Base-by-base conservation (phyloP, 139 green algal species). In the Astrephomene gubernaculifera region DNA sequence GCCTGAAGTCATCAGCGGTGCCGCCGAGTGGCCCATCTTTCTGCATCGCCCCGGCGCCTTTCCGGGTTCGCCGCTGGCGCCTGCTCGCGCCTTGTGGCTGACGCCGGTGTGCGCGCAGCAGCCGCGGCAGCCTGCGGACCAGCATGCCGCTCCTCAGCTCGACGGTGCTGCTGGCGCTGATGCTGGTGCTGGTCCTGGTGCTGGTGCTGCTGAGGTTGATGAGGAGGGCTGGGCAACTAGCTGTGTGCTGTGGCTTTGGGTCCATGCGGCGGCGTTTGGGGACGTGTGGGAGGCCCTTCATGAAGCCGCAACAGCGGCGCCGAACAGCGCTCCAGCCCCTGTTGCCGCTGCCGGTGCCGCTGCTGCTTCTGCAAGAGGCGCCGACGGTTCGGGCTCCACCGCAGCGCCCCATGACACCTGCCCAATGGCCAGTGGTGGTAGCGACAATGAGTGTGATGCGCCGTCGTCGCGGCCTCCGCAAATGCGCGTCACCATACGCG, bases 231-330 rank as follows among this genome's bases (percentile, higher is more conserved):
- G 85, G 85, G 73, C 81, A 25, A 29, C 39, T 1, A 57, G 41
- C 22, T 76, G 85, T 19, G 38, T 44, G 8, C 39, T 91, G 57
- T 90, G 86, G 85, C 54, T 92, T 35, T 92, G 89, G 89, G 81
- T 87, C 29, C 89, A 92, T 74, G 82, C 85, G 0, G 69, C 86
- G 17, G 87, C 87, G 4, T 87, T 87, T 24, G 49, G 81, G 21
- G 86, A 90, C 29, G 85, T 75, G 2, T 65, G 52, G 52, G 35
- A 29, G 12, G 75, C 78, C 0, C 24, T 92, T 22, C 33, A 69
- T n/a, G 5, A 64, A n/a, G 76, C 85, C 0, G 85, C 27, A 57
- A 22, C 33, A 27, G 35, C 21, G 24, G 53, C 27, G 36, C 14
- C 57, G 57, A 33, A 12, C 12, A 12, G 49, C 12, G 49, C 12